Conservation (phyloP, 176 grass and related monocot species). For the Typha latifolia region DNA sequence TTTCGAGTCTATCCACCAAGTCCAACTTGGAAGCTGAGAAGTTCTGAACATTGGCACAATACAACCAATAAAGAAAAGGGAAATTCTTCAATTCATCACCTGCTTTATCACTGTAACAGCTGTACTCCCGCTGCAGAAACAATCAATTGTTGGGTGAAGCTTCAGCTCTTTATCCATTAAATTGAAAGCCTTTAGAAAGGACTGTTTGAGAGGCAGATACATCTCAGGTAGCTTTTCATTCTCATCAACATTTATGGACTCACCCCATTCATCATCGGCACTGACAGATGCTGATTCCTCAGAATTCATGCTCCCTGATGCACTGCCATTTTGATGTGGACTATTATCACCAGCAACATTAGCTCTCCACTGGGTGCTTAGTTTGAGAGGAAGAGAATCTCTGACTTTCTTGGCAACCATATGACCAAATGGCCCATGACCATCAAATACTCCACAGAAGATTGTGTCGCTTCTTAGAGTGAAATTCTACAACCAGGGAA, state of each 20-base stretch:
- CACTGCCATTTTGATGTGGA: conserved; percentile 52
- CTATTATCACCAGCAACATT: conserved; percentile 31
- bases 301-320: conserved; percentile 54
- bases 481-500: conserved; percentile 53
- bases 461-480: conserved; percentile 35
- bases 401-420: conserved; percentile 95
- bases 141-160: conserved; percentile 74
- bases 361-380: conserved; percentile 53
- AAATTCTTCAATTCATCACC: conserved; percentile 30
- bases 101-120: conserved; percentile 92
- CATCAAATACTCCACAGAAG: conserved; percentile 95
- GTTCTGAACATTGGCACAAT: conserved; percentile 15
- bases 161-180: conserved; percentile 95
- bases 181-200: conserved; percentile 88
- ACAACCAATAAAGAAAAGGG: background rate
- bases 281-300: conserved; percentile 50
- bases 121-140: conserved; percentile 94
- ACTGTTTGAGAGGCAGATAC: conserved; percentile 82
- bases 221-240: conserved; percentile 65
- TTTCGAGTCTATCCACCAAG: background rate
- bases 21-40: background rate
- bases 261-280: conserved; percentile 72
- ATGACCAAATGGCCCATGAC: conserved; percentile 92
- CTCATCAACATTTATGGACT: conserved; percentile 41
- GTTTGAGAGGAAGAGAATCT: conserved; percentile 90